phyloP scores from a whole-genome alignment of 129 eudicot species.

The Ambrosia artemisiifolia region DNA sequence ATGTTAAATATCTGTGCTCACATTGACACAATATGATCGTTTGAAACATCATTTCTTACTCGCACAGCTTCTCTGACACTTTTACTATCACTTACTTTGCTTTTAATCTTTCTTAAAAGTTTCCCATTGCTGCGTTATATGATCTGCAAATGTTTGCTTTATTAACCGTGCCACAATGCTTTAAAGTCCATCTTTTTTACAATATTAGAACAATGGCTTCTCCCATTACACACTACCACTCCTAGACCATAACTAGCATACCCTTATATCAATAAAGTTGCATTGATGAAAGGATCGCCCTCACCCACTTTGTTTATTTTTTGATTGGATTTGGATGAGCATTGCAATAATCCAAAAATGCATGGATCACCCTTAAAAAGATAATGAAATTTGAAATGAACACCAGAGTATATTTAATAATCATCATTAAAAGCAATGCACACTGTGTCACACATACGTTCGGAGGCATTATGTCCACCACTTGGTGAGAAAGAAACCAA shows the following conservation, averaged over 20 bases:
- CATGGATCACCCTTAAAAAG: background rate
- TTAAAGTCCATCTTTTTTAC: background rate
- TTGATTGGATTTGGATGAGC: background rate
- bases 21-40: background rate
- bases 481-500: background rate
- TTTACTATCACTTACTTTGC: background rate
- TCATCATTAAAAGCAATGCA: background rate
- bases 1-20: background rate
- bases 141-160: background rate
- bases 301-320: background rate
- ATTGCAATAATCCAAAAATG: background rate
- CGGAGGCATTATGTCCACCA: background rate
- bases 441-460: background rate
- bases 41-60: background rate
- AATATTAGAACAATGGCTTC: background rate
- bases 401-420: background rate
- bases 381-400: background rate
- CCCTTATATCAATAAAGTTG: background rate
- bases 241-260: background rate
- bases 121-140: background rate
- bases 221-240: background rate
- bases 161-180: background rate
- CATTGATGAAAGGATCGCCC: background rate
- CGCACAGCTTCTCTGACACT: background rate
- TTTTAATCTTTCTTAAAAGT: background rate